Evolutionary conservation across 73 alveolate genomes (phyloP).

Genomic region (Breviolum minutum): DNA sequence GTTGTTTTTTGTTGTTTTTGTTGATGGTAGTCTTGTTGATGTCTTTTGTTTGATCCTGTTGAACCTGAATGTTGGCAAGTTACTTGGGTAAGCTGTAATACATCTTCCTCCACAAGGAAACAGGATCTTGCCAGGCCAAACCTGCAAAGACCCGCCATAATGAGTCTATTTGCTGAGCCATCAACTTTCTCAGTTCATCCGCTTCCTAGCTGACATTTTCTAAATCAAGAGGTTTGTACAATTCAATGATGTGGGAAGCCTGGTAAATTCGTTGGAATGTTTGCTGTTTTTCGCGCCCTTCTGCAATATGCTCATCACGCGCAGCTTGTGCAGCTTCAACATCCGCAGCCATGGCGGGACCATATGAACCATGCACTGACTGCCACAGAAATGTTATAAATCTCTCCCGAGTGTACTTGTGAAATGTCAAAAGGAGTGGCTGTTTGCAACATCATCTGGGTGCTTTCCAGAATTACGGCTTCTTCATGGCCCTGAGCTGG

Average conservation of each 20-base stretch:
- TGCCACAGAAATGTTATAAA: too few relatives aligned
- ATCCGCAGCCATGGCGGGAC: conserved; percentile 14
- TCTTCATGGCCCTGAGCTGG: too few relatives aligned
- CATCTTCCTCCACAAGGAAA: conserved; percentile 59
- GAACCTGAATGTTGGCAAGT: neutral
- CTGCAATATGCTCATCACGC: neutral
- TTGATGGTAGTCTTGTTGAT: neutral
- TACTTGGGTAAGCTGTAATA: conserved; percentile 39
- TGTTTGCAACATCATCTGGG: too few relatives aligned
- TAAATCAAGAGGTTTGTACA: neutral
- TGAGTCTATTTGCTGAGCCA: neutral
- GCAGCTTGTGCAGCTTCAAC: conserved; percentile 3
- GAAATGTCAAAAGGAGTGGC: neutral
- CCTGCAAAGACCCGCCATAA: neutral
- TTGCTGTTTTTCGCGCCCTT: neutral
- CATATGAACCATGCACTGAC: too few relatives aligned
- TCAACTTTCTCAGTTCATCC: neutral
- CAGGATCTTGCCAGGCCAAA: conserved; percentile 68
- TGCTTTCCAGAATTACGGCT: too few relatives aligned
- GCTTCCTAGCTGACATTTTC: neutral
- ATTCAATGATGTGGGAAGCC: neutral
- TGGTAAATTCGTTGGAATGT: neutral
- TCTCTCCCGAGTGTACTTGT: neutral
- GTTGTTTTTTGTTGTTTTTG: neutral
- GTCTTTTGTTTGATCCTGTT: neutral